phyloP scores from a whole-genome alignment of 768 basidiomycete genomes.

The Serpula lacrymans region DNA sequence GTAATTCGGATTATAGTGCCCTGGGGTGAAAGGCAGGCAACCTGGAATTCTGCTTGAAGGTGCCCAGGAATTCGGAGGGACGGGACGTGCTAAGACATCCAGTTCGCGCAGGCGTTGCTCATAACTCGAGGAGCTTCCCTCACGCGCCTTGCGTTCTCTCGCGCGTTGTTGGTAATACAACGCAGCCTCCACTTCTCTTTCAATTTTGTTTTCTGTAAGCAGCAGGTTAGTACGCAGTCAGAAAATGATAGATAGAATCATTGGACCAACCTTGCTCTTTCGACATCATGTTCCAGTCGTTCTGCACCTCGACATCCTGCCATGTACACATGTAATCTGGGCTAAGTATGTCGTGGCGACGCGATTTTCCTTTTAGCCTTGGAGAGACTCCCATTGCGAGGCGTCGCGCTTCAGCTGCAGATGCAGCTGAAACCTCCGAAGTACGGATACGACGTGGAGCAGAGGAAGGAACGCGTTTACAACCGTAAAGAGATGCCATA shows the following conservation, averaged over 20 bases:
- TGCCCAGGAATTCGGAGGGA: no score
- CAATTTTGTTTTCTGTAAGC: constrained; percentile 4
- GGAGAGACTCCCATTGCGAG: no score
- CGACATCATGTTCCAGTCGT: not conserved
- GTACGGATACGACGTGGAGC: not conserved
- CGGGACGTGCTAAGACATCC: not conserved
- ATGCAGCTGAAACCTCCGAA: constrained; percentile 1
- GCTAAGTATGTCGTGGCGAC: constrained; percentile 1
- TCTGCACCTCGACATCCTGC: constrained; percentile 1
- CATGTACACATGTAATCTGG: constrained; percentile 1
- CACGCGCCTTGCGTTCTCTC: constrained; percentile 1
- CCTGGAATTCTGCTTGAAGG: no score
- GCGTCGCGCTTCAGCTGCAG: constrained; percentile 1
- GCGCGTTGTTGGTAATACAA: constrained; percentile 2
- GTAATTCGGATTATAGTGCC: no score
- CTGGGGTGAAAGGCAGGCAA: no score
- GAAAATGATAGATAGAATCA: not conserved
- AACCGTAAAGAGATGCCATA: no score
- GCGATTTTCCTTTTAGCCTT: not conserved
- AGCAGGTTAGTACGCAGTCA: not conserved
- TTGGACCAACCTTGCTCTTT: constrained; percentile 8
- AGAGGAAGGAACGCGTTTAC: no score
- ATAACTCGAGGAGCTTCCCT: not conserved
- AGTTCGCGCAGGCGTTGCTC: not conserved
- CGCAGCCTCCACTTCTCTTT: not conserved